Base-by-base conservation (phyloP, 805 yeast genomes). In the Hanseniaspora meyeri region DNA sequence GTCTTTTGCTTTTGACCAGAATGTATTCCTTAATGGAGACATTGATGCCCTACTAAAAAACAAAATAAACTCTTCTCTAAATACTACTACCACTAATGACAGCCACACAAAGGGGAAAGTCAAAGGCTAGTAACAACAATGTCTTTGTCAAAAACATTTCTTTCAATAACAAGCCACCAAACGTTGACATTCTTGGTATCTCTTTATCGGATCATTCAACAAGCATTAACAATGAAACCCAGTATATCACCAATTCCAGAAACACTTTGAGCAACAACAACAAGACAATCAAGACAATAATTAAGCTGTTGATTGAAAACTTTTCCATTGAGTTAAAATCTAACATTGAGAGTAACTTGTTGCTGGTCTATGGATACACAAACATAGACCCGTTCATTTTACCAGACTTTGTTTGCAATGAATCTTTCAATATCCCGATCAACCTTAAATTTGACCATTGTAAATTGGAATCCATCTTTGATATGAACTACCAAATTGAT, bases 381-480 rank as follows among this genome's bases (percentile, higher is more conserved):
- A 61, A 64, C 7, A 51, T 51, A 12, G 70, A 70, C 11, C 50
- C 43, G 17, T 69, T 69, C 55, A 62, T 67, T 1, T 64, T 65
- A 10, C 72, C 71, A 4, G 61, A 61, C 10, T 60, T 69, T 60
- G 64, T 67, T 40, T 65, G 66, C 27, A 68, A 66, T 57, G 66
- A 66, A 43, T 68, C 70, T 1, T 68, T 69, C 43, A 62, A 64
- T 11, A 65, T 69, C 9, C 72, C 72, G 4, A 68, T 69, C 4
- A 66, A 66, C 4, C 66, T 69, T 66, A 64, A 66, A 3, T 69
- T 69, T 57, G 62, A 63, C 20, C 63, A 64, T 24, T 67, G 68
- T 38, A 62, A 63, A 24, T 59, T 69, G 39, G 71, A 69, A 54
- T 68, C 71, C 1, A 69, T 69, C 17, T 64, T 68, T 10, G 68